Conservation (phyloP, 2,329 filamentous ascomycete species). For the Epicoccum nigrum region DNA sequence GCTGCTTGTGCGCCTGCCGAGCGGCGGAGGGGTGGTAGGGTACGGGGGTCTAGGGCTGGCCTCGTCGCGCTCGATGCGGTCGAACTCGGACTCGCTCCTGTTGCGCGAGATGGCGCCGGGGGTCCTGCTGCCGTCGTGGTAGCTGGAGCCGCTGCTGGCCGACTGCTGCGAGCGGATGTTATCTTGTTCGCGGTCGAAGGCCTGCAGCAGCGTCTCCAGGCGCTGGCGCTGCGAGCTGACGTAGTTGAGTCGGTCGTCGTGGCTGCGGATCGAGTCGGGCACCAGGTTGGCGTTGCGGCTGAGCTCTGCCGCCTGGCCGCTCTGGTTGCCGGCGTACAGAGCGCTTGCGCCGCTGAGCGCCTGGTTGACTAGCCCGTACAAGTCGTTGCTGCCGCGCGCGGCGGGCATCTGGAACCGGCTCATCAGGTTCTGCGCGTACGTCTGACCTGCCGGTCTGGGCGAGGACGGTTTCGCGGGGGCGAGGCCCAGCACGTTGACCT, state of each 20-base stretch:
- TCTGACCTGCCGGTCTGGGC: slow-evolving; percentile 56
- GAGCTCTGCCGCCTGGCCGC: slow-evolving; percentile 57
- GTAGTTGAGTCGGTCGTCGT: slow-evolving; percentile 73
- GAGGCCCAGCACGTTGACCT: slow-evolving; percentile 79
- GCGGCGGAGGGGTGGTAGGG: slow-evolving; percentile 40
- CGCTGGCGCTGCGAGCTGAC: slow-evolving; percentile 80
- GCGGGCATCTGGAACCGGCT: slow-evolving; percentile 84
- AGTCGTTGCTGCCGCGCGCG: slow-evolving; percentile 69
- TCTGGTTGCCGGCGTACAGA: slow-evolving; percentile 49
- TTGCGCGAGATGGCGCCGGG: slow-evolving; percentile 69
- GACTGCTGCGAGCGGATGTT: slow-evolving; percentile 54
- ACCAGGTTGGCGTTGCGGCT: slow-evolving; percentile 69
- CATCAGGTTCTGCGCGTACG: slow-evolving; percentile 81
- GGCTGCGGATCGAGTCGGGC: slow-evolving; percentile 68
- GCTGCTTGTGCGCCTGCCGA: slow-evolving; percentile 40
- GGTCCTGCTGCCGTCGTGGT: slow-evolving; percentile 47
- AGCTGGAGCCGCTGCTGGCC: slow-evolving; percentile 51
- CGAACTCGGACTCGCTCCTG: slow-evolving; percentile 86
- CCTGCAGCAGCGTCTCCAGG: slow-evolving; percentile 74
- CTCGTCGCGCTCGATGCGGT: slow-evolving; percentile 78
- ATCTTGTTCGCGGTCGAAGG: slow-evolving; percentile 79
- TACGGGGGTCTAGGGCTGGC: slow-evolving; percentile 52
- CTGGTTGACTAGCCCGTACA: slow-evolving; percentile 78
- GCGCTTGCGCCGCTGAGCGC: slow-evolving; percentile 70
- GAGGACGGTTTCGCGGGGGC: slow-evolving; percentile 58